Evolutionary conservation across 805 yeast species (phyloP).

Genomic region (Brettanomyces naardenensis): DNA sequence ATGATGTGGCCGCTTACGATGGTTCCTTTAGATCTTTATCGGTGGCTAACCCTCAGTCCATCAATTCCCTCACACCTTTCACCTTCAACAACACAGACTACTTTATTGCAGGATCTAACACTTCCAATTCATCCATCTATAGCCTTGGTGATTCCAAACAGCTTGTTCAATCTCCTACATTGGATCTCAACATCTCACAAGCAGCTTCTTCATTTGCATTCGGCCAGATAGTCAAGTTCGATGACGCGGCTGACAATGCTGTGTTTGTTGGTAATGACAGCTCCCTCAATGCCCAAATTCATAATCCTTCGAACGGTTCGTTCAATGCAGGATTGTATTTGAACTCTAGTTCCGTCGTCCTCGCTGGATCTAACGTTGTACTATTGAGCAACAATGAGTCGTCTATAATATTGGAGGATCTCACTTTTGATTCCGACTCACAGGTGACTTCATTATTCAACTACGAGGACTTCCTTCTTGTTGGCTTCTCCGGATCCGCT

Average conservation of each 20-base stretch:
- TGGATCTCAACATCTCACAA: constrained; percentile 22
- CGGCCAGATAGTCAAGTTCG: constrained; percentile 17
- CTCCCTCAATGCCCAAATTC: background rate
- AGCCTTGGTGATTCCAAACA: constrained; percentile 31
- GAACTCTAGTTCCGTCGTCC: constrained; percentile 41
- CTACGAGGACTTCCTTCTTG: constrained; percentile 31
- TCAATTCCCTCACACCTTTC: constrained; percentile 17
- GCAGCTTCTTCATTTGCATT: constrained; percentile 7
- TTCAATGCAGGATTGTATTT: constrained; percentile 30
- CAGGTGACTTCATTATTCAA: constrained; percentile 25
- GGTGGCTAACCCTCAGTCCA: constrained; percentile 12
- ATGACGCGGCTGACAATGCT: constrained; percentile 11
- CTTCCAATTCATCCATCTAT: constrained; percentile 16
- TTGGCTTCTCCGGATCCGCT: constrained; percentile 37
- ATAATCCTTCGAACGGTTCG: constrained; percentile 1
- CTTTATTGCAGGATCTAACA: constrained; percentile 29
- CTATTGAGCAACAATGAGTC: constrained; percentile 3
- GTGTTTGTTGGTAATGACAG: constrained; percentile 7
- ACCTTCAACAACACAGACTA: constrained; percentile 32
- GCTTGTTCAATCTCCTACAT: constrained; percentile 21
- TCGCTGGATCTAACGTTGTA: constrained; percentile 19
- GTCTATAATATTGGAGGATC: constrained; percentile 2
- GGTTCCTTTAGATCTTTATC: constrained; percentile 33
- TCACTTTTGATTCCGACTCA: constrained; percentile 16
- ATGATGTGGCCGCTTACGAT: constrained; percentile 30